Evolutionary conservation across 1,139 yeast species (phyloP), one percentile per base, ranked within the genome.

Genomic region (Blastobotrys proliferans): DNA sequence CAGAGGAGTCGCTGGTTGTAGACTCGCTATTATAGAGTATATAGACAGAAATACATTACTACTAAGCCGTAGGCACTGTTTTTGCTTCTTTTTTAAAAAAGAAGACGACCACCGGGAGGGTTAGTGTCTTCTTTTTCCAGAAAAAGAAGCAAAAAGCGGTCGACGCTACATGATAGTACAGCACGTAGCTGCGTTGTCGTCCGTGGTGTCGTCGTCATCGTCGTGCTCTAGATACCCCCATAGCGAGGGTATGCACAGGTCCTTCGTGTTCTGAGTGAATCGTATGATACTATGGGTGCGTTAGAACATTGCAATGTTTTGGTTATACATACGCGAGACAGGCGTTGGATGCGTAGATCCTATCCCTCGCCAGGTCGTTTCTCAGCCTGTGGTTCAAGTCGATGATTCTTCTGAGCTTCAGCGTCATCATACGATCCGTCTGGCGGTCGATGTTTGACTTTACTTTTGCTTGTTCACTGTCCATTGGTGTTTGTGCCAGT

Each of bases 271-370:
- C 26, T 49, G 52, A 10, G 53, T 49, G 37, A 40, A 48, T 25
- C 46, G 42, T n/a, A 52, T 44, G 14, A 51, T 42, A 6, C 47
- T 43, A 26, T 30, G 20, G 11, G 8, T 3, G 22, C n/a, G 26
- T 32, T 32, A 32, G 35, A 22, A 11, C 34, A 5, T 9, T 30
- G 11, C 9, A 27, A 33, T 14, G 20, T 16, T 17, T 20, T n/a
- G 27, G 11, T n/a, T 10, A 5, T 3, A 45, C 50, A 32, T 41
- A 47, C 49, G 61, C 70, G 55, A 73, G 63, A 33, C 84, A 77
- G 6, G 87, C 84, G 51, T 76, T 77, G 14, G 87, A 81, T 3
- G 87, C 84, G 29, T 81, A 77, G 8, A 81, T 76, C 47, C 94
- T 65, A 6, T 81, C 81, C 44, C 77, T 65, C 6, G 70, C 60